Evolutionary conservation across 2,329 filamentous ascomycete genomes (phyloP), one percentile per base, ranked within the genome.

Genomic region (Diaporthe amygdali): DNA sequence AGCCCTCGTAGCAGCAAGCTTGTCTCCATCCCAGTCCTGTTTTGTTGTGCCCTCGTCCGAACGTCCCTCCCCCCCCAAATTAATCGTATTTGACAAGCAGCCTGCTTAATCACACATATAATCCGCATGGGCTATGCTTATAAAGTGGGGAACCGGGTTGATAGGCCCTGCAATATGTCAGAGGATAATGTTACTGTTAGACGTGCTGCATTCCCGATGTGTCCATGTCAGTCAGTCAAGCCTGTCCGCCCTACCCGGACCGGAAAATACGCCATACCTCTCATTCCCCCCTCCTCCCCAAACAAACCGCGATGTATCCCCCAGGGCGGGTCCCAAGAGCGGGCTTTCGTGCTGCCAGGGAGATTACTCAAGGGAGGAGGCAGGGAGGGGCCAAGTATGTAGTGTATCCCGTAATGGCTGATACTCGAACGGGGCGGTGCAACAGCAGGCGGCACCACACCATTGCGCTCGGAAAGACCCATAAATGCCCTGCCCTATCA

Each of bases 391-490:
- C 5, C 3, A 22, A 34, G 10, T 15, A 64, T 64, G 59, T 49
- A 32, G 59, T 49, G 44, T n/a, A 64, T 49, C 59, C 59, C 41
- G 59, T 37, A 49, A 64, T 64, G 59, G 59, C 59, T 64, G 59
- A 49, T 64, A 64, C 59, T 64, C 59, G 44, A 64, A 64, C 27
- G 59, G 44, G 59, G 44, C 59, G 59, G 59, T 49, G 59, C 59
- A 49, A 64, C 59, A 64, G n/a, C 30, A 64, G 44, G 44, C 59
- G 44, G 59, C 44, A 22, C 41, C 59, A 64, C 44, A 49, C 44
- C 56, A 46, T 17, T 30, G 37, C 44, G 59, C 41, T 49, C 14
- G n/a, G 25, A 49, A 12, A 49, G 30, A 25, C 22, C 59, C 41
- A 49, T 64, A 17, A 30, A 25, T 39, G 32, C 30, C 5, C 15